These are phyloP conservation scores for Salvia hispanica DNA, from an alignment of 257 asterid species.

Conservation along the genomic window DNA sequence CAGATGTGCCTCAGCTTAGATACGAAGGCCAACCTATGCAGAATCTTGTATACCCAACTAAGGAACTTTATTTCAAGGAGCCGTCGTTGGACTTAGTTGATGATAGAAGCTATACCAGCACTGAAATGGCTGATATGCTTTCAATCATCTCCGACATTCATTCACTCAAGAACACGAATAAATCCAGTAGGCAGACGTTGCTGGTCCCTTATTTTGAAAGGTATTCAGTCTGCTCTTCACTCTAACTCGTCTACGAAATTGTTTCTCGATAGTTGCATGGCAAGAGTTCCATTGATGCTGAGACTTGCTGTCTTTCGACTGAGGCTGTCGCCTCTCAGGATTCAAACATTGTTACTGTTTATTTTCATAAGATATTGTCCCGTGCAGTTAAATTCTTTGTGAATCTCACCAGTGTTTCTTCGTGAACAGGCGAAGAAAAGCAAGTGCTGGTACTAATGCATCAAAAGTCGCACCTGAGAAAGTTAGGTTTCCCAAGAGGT, in stretches of 20 bases:
- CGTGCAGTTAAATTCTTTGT: neutral
- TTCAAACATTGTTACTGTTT: too few species aligned
- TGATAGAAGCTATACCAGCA: slow-evolving; percentile 33
- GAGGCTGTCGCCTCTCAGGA: too few species aligned
- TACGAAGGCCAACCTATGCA: too few species aligned
- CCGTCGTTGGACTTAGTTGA: slow-evolving; percentile 42
- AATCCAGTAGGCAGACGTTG: slow-evolving; percentile 61
- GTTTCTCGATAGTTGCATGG: neutral
- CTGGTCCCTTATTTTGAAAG: slow-evolving; percentile 93
- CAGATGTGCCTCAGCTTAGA: slow-evolving; percentile 34
- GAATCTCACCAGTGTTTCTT: slow-evolving; percentile 21
- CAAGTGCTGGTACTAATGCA: slow-evolving; percentile 33
- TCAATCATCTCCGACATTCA: slow-evolving; percentile 49
- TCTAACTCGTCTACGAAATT: neutral
- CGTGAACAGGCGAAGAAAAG: slow-evolving; percentile 56
- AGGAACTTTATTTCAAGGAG: slow-evolving; percentile 49
- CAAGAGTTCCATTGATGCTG: too few species aligned
- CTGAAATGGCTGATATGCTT: slow-evolving; percentile 53
- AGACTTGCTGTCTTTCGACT: too few species aligned
- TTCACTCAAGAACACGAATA: slow-evolving; percentile 45
- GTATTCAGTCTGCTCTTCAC: slow-evolving; percentile 36
- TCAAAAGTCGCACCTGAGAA: slow-evolving; percentile 44
- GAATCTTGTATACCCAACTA: slow-evolving; percentile 49
- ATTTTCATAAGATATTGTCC: neutral
- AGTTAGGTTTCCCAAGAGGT: slow-evolving; percentile 51